Percentiles rank a stretch among this genome's conserved stretches.
Evolutionary conservation across 2,329 filamentous ascomycete genomes (phyloP).

Genomic region (Rugonectria rugulosa): DNA sequence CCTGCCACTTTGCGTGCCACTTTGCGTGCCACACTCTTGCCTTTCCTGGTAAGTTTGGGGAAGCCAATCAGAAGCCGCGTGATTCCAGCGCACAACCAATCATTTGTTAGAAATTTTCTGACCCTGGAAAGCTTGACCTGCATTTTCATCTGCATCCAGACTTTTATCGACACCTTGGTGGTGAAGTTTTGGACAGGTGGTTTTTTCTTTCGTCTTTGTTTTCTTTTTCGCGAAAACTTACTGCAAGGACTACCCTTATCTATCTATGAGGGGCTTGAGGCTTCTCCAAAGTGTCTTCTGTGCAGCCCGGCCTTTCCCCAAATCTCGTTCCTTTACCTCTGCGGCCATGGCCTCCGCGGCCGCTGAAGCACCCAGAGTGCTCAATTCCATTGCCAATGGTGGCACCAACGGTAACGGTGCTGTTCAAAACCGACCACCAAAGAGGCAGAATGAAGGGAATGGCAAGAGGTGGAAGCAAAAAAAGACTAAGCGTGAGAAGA

Average conservation of each 20-base stretch:
- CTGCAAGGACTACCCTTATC: too few species aligned
- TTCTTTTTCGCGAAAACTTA: too few species aligned
- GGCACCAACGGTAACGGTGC: slow-evolving; percentile 11
- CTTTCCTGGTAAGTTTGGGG: slow-evolving; percentile 13
- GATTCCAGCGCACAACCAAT: slow-evolving; percentile 11
- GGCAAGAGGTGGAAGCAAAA: slow-evolving; percentile 49
- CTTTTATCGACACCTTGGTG: too few species aligned
- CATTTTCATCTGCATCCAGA: too few species aligned
- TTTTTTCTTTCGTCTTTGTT: slow-evolving; percentile 17
- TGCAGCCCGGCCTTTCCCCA: slow-evolving; percentile 24
- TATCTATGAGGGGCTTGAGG: slow-evolving; percentile 32
- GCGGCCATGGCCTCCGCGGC: slow-evolving; percentile 34
- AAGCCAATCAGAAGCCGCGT: slow-evolving; percentile 30
- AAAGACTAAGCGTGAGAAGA: slow-evolving; percentile 65
- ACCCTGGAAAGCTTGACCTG: neutral
- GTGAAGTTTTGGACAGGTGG: slow-evolving; percentile 18
- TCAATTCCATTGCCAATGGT: slow-evolving; percentile 20
- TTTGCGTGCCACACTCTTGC: too few species aligned
- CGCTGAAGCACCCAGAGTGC: slow-evolving; percentile 22
- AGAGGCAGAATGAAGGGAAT: slow-evolving; percentile 32
- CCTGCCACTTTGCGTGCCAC: too few species aligned
- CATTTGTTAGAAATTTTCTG: slow-evolving; percentile 11
- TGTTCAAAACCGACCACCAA: slow-evolving; percentile 19
- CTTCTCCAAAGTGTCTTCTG: slow-evolving; percentile 22
- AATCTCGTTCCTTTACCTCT: slow-evolving; percentile 32